Evolutionary conservation across 495 filamentous ascomycete genomes (phyloP), one percentile per base, ranked within the genome.

Genomic region (Collariella sp.): DNA sequence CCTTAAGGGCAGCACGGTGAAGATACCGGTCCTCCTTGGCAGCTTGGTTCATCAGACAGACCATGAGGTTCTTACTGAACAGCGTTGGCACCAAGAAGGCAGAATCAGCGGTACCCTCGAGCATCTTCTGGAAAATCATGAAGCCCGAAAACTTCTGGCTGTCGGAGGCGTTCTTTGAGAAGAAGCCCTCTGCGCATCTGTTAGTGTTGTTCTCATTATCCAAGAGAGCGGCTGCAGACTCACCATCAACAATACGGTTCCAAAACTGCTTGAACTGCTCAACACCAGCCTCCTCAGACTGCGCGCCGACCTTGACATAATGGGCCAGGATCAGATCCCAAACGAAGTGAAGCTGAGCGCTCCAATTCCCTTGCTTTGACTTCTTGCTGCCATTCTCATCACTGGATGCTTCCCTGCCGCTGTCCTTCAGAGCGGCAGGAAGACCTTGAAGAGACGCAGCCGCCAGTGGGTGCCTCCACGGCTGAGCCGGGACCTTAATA

Each of bases 81-180:
- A 95, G 69, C 2, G 61, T 67, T 16, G 63, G 55, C 0, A 73
- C 46, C 12, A 75, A 40, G 22, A 50, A 55, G 6, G 58, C 38
- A 26, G 54, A 52, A 6, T 52, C 68, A 29, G 76, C 61, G 38
- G 78, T 64, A 2, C 68, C 62, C 39, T 79, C 74, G 18, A 96
- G 66, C 24, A 88, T 72, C 53, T 86, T 86, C 53, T 81, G 76
- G 57, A 96, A 87, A 19, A 98, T 80, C 47, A 88, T 79, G 65
- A 98, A 90, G 4, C 94, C 93, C 71, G 86, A 88, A 62, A 86
- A 87, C 67, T 96, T 96, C 42, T 91, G 84, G 65, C 89, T 88
- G 20, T 87, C 81, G 0, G 91, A 95, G 11, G 90, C 82, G 16
- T 79, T 79, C 46, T 84, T 76, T 23, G 86, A 82, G 63, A 96